phyloP scores from a whole-genome alignment of 495 filamentous ascomycete species.

The Entonaema liquescens region DNA sequence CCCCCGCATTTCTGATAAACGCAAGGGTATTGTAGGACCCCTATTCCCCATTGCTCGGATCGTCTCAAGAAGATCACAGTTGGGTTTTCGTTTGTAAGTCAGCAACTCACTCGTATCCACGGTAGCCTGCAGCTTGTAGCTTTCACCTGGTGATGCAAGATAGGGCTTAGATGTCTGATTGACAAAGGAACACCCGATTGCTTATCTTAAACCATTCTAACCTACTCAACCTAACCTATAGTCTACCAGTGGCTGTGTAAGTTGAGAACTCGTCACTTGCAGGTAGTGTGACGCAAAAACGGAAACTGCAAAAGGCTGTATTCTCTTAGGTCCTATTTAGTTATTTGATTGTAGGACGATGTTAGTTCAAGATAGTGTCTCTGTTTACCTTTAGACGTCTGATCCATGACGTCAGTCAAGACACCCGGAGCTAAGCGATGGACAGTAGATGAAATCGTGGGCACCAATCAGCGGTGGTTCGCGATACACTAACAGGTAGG shows the following conservation, averaged over 20 bases:
- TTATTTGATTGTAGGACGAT: neutral
- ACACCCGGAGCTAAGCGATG: neutral
- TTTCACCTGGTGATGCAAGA: slow-evolving; percentile 28
- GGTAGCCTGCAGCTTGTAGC: slow-evolving; percentile 1
- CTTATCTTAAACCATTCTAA: slow-evolving; percentile 7
- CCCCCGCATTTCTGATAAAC: slow-evolving; percentile 12
- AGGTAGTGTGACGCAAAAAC: slow-evolving; percentile 9
- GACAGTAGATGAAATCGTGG: slow-evolving; percentile 22
- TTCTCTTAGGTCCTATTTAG: neutral
- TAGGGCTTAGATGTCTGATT: slow-evolving; percentile 15
- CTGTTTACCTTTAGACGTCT: neutral
- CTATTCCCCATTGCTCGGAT: slow-evolving; percentile 1
- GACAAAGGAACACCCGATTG: slow-evolving; percentile 15
- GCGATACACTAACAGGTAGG: neutral
- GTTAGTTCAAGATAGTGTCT: neutral
- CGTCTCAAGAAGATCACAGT: neutral
- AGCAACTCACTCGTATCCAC: neutral
- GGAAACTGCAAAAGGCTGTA: slow-evolving; percentile 1
- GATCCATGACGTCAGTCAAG: slow-evolving; percentile 30
- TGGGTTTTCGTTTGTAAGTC: neutral
- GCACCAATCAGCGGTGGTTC: slow-evolving; percentile 30
- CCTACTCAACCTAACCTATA: too few species aligned
- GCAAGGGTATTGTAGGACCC: slow-evolving; percentile 16
- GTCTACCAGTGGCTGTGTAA: slow-evolving; percentile 23
- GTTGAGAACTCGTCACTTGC: slow-evolving; percentile 2